A percentile compares a stretch with the other conserved stretches of the same genome.
phyloP scores from a whole-genome alignment of 1,284 basidiomycete genomes.

The Cryptococcus neoformans region DNA sequence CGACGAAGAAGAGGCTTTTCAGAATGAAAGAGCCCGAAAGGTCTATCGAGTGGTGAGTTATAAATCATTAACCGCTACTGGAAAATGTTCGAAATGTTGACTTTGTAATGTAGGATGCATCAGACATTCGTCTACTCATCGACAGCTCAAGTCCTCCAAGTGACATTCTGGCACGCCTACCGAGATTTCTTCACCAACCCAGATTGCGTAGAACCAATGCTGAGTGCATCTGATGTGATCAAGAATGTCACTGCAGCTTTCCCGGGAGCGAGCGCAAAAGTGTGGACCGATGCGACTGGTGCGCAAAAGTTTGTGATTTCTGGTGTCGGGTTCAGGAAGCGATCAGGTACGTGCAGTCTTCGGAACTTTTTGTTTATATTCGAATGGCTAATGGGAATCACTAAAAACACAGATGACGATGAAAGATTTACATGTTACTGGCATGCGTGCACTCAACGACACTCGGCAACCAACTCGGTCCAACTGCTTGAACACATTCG shows the following conservation, averaged over 20 bases:
- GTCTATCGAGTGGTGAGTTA: constrained; percentile 41
- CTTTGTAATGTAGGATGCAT: constrained; percentile 41
- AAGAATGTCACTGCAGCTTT: constrained; percentile 47
- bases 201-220: constrained; percentile 32
- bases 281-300: constrained; percentile 34
- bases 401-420: constrained; percentile 23
- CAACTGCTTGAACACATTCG: constrained; percentile 33
- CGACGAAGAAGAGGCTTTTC: constrained; percentile 30
- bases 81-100: not conserved
- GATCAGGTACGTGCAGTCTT: constrained; percentile 21
- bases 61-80: not conserved
- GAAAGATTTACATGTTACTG: constrained; percentile 39
- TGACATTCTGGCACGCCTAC: constrained; percentile 49
- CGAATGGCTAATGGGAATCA: constrained; percentile 2
- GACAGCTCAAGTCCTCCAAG: constrained; percentile 40
- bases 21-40: constrained; percentile 38
- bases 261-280: constrained; percentile 39
- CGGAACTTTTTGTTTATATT: not conserved
- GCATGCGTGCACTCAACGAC: constrained; percentile 23
- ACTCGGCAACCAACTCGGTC: constrained; percentile 17
- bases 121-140: constrained; percentile 45
- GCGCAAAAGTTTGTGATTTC: constrained; percentile 45
- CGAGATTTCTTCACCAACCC: constrained; percentile 42
- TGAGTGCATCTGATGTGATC: constrained; percentile 47
- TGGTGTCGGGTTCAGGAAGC: constrained; percentile 42